phyloP scores from a whole-genome alignment of 2,329 filamentous ascomycete genomes.

The Setomelanomma holmii region DNA sequence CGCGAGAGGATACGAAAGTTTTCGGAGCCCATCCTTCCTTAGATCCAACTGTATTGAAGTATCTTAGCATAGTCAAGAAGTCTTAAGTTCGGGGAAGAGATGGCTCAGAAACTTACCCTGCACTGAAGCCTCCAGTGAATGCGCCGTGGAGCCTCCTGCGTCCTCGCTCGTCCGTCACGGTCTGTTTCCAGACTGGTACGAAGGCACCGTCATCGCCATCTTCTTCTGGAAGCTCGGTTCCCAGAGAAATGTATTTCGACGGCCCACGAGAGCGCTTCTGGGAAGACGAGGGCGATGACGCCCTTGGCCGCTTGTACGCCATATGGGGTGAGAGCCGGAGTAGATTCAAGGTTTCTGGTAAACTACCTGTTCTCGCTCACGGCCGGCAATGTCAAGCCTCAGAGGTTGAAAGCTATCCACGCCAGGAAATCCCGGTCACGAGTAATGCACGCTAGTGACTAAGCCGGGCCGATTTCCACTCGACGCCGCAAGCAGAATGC shows the following conservation, averaged over 20 bases:
- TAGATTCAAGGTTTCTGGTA: neutral
- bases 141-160: slow-evolving; percentile 92
- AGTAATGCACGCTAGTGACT: neutral
- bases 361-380: too few relatives aligned
- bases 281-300: slow-evolving; percentile 44
- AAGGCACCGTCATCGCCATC: slow-evolving; percentile 89
- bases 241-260: slow-evolving; percentile 55
- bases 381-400: too few relatives aligned
- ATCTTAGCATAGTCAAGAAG: slow-evolving; percentile 63
- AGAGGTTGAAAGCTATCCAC: too few relatives aligned
- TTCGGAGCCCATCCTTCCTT: slow-evolving; percentile 98
- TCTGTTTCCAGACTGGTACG: slow-evolving; percentile 97
- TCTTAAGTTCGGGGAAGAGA: slow-evolving; percentile 23
- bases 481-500: too few relatives aligned
- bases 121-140: slow-evolving; percentile 95
- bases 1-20: slow-evolving; percentile 88
- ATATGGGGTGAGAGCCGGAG: slow-evolving; percentile 16
- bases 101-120: slow-evolving; percentile 70
- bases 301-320: slow-evolving; percentile 44
- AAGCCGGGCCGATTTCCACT: too few relatives aligned
- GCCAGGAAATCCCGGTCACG: neutral
- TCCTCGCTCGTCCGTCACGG: slow-evolving; percentile 90
- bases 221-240: slow-evolving; percentile 81
- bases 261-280: slow-evolving; percentile 75
- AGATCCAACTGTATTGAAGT: slow-evolving; percentile 97